phyloP scores from a whole-genome alignment of 2,329 filamentous ascomycete species.

The Coniochaeta sp. region DNA sequence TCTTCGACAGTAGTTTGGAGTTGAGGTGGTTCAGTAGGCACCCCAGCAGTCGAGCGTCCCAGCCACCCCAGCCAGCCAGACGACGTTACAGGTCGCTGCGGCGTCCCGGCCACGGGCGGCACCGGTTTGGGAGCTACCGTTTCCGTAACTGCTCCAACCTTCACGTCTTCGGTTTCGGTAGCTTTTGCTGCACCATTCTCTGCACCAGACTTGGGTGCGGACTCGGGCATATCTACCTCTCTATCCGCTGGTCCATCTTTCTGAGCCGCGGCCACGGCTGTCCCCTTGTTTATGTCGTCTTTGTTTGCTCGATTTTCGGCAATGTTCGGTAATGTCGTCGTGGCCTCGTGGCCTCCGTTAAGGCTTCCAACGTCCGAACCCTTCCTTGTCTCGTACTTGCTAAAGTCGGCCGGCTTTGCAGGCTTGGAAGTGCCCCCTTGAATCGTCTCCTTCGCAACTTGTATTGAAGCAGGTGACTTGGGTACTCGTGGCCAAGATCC shows the following conservation, averaged over 20 bases:
- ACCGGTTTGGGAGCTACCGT: not conserved
- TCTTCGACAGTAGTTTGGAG: not conserved
- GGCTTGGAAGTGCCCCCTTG: slow-evolving; percentile 46
- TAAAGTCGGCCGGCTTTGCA: slow-evolving; percentile 38
- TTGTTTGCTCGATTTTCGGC: slow-evolving; percentile 16
- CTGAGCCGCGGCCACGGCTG: not conserved
- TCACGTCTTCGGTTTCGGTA: not conserved
- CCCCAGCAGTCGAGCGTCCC: slow-evolving; percentile 6
- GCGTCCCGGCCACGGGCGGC: not conserved
- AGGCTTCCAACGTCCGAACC: slow-evolving; percentile 21
- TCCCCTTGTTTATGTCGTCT: not conserved
- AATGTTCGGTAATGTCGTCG: slow-evolving; percentile 21
- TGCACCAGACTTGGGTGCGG: slow-evolving; percentile 8
- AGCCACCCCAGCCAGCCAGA: slow-evolving; percentile 53
- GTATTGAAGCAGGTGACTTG: slow-evolving; percentile 53
- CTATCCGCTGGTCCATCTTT: slow-evolving; percentile 7
- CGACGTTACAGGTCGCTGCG: slow-evolving; percentile 20
- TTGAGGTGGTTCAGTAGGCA: not conserved
- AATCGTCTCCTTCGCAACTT: slow-evolving; percentile 55
- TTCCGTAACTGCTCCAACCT: slow-evolving; percentile 3
- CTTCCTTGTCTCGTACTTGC: slow-evolving; percentile 41
- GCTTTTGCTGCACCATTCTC: slow-evolving; percentile 1
- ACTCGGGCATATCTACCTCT: not conserved
- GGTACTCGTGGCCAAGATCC: slow-evolving; percentile 50
- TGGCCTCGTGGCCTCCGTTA: slow-evolving; percentile 23